Evolutionary conservation across 495 filamentous ascomycete species (phyloP).

Genomic region (Tuber melanosporum): DNA sequence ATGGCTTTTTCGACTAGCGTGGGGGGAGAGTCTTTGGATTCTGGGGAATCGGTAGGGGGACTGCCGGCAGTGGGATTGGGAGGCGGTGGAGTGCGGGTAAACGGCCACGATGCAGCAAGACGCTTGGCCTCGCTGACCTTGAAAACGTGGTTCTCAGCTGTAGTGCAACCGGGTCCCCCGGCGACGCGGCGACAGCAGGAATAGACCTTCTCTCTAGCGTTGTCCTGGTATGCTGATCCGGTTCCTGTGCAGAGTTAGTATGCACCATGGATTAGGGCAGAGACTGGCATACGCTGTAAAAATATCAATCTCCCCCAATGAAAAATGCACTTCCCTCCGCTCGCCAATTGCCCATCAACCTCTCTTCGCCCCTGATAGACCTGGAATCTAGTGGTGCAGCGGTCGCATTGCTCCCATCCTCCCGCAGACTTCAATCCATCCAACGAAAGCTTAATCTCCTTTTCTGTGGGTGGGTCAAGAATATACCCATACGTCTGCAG

Average conservation of each 20-base stretch:
- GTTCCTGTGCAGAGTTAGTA: slow-evolving; percentile 42
- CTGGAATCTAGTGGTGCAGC: slow-evolving; percentile 79
- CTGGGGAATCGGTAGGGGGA: neutral
- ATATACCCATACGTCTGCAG: slow-evolving; percentile 71
- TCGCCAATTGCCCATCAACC: slow-evolving; percentile 71
- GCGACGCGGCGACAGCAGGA: slow-evolving; percentile 72
- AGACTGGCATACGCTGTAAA: slow-evolving; percentile 43
- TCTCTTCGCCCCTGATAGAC: slow-evolving; percentile 80
- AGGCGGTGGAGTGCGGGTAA: slow-evolving; percentile 65
- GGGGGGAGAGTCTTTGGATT: neutral
- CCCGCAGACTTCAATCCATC: slow-evolving; percentile 58
- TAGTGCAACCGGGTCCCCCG: slow-evolving; percentile 64
- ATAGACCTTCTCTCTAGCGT: slow-evolving; percentile 53
- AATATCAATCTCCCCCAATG: slow-evolving; percentile 62
- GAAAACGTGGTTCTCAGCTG: slow-evolving; percentile 71
- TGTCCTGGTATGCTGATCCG: slow-evolving; percentile 9
- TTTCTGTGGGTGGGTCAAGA: slow-evolving; percentile 53
- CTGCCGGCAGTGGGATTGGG: slow-evolving; percentile 31
- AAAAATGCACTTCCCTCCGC: slow-evolving; percentile 67
- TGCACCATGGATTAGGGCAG: slow-evolving; percentile 44
- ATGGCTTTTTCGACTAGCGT: slow-evolving; percentile 46
- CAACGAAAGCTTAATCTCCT: slow-evolving; percentile 56
- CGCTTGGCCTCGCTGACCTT: slow-evolving; percentile 69
- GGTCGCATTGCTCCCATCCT: slow-evolving; percentile 82
- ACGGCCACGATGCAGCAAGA: slow-evolving; percentile 70